Percentiles rank a stretch among this genome's conserved stretches.
Evolutionary conservation across 176 grass and related monocot genomes (phyloP).

Genomic region (Zizania latifolia): DNA sequence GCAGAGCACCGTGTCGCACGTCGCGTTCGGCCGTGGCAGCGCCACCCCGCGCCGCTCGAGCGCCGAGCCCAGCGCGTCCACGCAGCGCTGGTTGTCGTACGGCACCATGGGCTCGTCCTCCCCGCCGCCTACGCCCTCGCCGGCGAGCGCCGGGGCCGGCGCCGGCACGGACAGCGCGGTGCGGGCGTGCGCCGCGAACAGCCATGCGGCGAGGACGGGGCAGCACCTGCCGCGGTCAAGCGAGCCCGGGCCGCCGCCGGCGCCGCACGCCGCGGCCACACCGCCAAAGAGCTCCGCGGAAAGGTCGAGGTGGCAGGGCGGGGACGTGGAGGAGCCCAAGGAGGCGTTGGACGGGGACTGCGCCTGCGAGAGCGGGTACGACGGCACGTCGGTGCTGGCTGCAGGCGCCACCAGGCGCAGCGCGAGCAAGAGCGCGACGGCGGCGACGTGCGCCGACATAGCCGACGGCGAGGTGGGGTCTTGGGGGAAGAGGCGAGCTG

Average conservation of each 20-base stretch:
- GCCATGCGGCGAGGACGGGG: conserved; percentile 94
- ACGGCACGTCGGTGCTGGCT: conserved; percentile 1
- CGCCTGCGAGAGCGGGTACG: conserved; percentile 30
- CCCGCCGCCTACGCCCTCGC: neutral
- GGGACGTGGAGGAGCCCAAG: conserved; percentile 33
- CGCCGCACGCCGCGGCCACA: conserved; percentile 76
- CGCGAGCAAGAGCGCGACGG: conserved; percentile 20
- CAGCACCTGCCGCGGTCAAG: conserved; percentile 93
- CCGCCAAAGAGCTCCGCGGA: conserved; percentile 96
- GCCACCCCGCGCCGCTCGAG: conserved; percentile 63
- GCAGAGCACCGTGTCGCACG: conserved; percentile 90
- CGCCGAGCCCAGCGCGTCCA: conserved; percentile 71
- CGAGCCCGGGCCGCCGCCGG: conserved; percentile 20
- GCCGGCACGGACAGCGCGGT: conserved; percentile 62
- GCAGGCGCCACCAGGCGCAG: conserved; percentile 18
- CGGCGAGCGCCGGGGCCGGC: conserved; percentile 25
- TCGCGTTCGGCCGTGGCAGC: conserved; percentile 59
- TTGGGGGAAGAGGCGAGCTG: neutral
- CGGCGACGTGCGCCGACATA: conserved; percentile 41
- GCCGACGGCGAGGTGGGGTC: conserved; percentile 17
- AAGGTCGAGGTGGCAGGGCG: conserved; percentile 84
- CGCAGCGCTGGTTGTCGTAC: conserved; percentile 94
- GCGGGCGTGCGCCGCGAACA: conserved; percentile 94
- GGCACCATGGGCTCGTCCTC: conserved; percentile 79
- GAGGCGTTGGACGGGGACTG: conserved; percentile 36